Base-by-base conservation (phyloP, 2,329 filamentous ascomycete species). In the Fusarium irregulare region DNA sequence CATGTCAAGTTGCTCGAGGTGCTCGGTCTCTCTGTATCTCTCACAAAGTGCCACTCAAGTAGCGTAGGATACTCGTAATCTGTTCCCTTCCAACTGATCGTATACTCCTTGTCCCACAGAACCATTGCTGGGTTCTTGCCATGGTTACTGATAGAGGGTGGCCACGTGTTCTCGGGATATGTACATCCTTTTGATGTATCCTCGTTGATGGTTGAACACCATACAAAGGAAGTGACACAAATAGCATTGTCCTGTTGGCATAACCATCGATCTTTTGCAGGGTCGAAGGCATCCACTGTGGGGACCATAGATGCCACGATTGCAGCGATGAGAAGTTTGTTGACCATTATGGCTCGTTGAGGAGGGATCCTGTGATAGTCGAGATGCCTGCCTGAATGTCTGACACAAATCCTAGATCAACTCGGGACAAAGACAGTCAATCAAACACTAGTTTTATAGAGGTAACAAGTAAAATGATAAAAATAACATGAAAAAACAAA, bases 151-250 rank as follows among this genome's bases (percentile, higher is more conserved):
- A 50, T 59, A 34, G 57, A 51, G 20, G 54, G 41, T 3, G 60
- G 57, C 34, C 62, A 66, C 6, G 57, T 62, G 4, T 58, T 55
- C 7, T 62, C 28, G 1, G 66, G 69, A 14, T 68, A 66, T 4
- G 56, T 55, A 41, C 63, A 66, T 3, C 58, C 63, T 42, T 56
- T 59, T 4, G 56, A 46, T 10, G 47, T 46, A 42, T 73, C 66
- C 18, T 72, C 66, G 5, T 46, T 59, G 14, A 49, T 66, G 28
- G 57, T 59, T 13, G 70, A 61, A 37, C 64, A 72, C 69, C 66
- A 72, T n/a, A 57, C 54, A 44, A 72, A 70, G 7, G 70, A 70
- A 37, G 66, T 68, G 47, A 73, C 7, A n/a, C 64, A 72, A 20
- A 72, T 60, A 27, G 51, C 51, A 44, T 61, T 28, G 42, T 57